Base-by-base conservation (phyloP, 129 eudicot genomes). In the Saposhnikovia divaricata region DNA sequence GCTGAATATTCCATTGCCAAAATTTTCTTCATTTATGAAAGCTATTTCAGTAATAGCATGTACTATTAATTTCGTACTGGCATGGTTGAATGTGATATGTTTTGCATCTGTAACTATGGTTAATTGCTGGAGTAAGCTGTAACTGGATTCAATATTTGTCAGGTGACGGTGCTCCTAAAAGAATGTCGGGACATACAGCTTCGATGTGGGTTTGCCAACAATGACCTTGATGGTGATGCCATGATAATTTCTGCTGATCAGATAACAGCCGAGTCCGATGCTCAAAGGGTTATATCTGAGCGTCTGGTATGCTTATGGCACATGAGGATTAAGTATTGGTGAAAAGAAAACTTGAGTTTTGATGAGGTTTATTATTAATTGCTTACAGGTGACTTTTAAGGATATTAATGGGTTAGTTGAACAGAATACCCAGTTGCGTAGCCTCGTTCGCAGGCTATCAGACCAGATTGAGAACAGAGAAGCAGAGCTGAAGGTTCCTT, bases 181-280 rank as follows among this genome's bases (percentile, higher is more conserved):
- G 98, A 95, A 80, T 95, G 98, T 74, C 98, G 92, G 79, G 98
- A 95, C 86, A 79, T 95, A 78, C 98, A 95, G 77, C 75, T 95
- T 78, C 98, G 97, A 46, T 84, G 96, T 87, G 96, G 97, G 80
- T 84, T 82, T 78, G 80, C 40, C 48, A 65, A 75, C 77, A 75
- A 79, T 77, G 85, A 81, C 11, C 77, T 81, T 76, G 86, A 59
- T 50, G 81, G 70, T 31, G 86, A 68, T 34, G 77, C 27, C 47
- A 25, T 66, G 23, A 42, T 43, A 44, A 39, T 16, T 71, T 59
- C 84, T 69, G 31, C 39, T 78, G 47, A 18, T 45, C 80, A 81
- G 31, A 46, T 79, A 48, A 79, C 28, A 76, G 85, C 77, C 27
- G 80, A 65, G 66, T 66, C 87, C 16, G 91, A 84, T 76, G 79